Conservation (phyloP, 768 basidiomycete species). For the Russula foetens region DNA sequence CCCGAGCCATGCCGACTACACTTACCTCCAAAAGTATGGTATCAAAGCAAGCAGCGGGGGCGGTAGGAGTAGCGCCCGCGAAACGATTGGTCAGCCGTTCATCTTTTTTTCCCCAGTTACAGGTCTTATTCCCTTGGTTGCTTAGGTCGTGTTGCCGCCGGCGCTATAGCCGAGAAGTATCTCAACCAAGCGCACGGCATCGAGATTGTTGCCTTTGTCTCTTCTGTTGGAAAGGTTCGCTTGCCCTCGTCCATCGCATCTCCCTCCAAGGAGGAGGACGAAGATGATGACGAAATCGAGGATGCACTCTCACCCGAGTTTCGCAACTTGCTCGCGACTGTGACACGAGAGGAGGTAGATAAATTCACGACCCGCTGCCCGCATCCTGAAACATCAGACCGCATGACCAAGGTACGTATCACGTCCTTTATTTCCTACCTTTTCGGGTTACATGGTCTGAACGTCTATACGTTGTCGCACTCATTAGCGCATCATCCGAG, state of each 20-base stretch:
- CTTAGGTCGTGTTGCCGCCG: constrained; percentile 90
- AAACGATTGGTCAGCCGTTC: constrained; percentile 73
- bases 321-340: constrained; percentile 61
- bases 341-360: constrained; percentile 87
- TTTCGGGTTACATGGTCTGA: background rate
- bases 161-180: constrained; percentile 96
- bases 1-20: constrained; percentile 96
- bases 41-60: constrained; percentile 97
- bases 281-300: constrained; percentile 52
- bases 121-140: background rate
- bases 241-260: constrained; percentile 49
- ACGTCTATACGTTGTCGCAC: background rate
- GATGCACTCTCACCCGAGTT: constrained; percentile 84
- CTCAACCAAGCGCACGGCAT: constrained; percentile 79
- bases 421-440: background rate
- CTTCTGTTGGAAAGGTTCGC: constrained; percentile 89
- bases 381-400: constrained; percentile 77
- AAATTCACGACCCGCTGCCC: constrained; percentile 84
- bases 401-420: constrained; percentile 71
- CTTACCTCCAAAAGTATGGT: constrained; percentile 96
- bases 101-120: background rate
- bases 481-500: constrained; percentile 79
- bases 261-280: constrained; percentile 35
- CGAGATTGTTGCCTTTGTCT: constrained; percentile 96
- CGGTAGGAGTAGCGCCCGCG: constrained; percentile 88